phyloP scores from a whole-genome alignment of 2,329 filamentous ascomycete genomes.

The Aspergillus awamori region DNA sequence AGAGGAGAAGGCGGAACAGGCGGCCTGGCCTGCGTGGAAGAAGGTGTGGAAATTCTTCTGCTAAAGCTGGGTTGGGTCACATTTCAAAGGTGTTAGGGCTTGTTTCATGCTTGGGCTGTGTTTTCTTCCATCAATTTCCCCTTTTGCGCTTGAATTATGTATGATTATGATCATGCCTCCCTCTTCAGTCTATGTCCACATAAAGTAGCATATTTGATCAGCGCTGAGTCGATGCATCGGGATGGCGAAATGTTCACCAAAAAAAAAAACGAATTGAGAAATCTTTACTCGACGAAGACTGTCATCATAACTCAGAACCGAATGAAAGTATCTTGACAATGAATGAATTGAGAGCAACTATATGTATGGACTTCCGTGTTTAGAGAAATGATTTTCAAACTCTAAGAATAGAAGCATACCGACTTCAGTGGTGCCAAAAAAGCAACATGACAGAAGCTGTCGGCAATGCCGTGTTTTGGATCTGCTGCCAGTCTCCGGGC shows the following conservation, averaged over 20 bases:
- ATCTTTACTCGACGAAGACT: neutral
- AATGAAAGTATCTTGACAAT: neutral
- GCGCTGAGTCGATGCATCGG: neutral
- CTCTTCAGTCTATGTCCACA: neutral
- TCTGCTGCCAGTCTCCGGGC: constrained; percentile 18
- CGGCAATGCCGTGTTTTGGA: neutral
- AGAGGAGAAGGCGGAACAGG: constrained; percentile 76
- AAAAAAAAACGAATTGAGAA: neutral
- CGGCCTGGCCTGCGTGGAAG: constrained; percentile 76
- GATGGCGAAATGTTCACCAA: neutral
- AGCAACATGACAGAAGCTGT: neutral
- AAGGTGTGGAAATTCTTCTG: constrained; percentile 73
- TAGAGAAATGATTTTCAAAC: neutral
- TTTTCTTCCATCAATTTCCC: neutral
- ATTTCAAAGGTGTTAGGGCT: neutral
- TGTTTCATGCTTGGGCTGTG: neutral
- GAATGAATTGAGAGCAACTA: neutral
- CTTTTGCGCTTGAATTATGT: neutral
- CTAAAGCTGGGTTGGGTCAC: constrained; percentile 39
- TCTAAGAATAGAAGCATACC: too few species aligned
- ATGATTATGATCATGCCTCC: constrained; percentile 4
- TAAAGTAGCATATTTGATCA: neutral
- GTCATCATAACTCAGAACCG: neutral
- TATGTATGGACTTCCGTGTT: neutral
- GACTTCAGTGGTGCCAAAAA: neutral